Percentiles rank a stretch among this genome's conserved stretches.
These are phyloP conservation scores for Kodamaea hsintzibuensis DNA, from an alignment of 805 yeast genomes.

Conservation along the genomic window DNA sequence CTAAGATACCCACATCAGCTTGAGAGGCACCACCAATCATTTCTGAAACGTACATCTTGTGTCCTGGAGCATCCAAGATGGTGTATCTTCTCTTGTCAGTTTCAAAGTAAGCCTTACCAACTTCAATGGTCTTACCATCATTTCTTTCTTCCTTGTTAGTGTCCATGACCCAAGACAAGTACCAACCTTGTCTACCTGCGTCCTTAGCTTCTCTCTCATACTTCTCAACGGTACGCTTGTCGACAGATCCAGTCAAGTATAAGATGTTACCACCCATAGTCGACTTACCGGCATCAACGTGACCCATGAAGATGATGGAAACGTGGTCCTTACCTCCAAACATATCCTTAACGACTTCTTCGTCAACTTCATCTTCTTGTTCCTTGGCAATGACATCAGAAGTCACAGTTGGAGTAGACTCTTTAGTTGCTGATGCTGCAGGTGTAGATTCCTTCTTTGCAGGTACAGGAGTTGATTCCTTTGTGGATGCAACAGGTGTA, in stretches of 20 bases:
- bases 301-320: constrained; percentile 98
- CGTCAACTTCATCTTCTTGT: constrained; percentile 81
- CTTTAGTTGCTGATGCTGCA: constrained; percentile 16
- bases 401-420: constrained; percentile 18
- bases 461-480: constrained; percentile 15
- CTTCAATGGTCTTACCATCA: constrained; percentile 99
- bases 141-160: constrained; percentile 98
- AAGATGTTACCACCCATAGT: constrained; percentile 99
- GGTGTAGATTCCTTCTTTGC: constrained; percentile 13
- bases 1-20: constrained; percentile 97
- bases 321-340: constrained; percentile 97
- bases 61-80: constrained; percentile 98
- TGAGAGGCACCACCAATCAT: constrained; percentile 99
- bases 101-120: constrained; percentile 96
- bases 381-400: constrained; percentile 62
- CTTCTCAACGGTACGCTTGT: constrained; percentile 97
- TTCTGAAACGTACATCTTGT: constrained; percentile 96
- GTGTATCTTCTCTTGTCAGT: constrained; percentile 98
- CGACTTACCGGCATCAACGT: constrained; percentile 98
- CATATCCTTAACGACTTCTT: constrained; percentile 85
- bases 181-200: constrained; percentile 99
- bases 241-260: constrained; percentile 93
- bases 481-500: constrained; percentile 7
- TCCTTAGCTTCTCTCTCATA: constrained; percentile 98
- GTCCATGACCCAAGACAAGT: constrained; percentile 98